Evolutionary conservation across 305 asterid species (phyloP).

Genomic region (Salvia sclarea): DNA sequence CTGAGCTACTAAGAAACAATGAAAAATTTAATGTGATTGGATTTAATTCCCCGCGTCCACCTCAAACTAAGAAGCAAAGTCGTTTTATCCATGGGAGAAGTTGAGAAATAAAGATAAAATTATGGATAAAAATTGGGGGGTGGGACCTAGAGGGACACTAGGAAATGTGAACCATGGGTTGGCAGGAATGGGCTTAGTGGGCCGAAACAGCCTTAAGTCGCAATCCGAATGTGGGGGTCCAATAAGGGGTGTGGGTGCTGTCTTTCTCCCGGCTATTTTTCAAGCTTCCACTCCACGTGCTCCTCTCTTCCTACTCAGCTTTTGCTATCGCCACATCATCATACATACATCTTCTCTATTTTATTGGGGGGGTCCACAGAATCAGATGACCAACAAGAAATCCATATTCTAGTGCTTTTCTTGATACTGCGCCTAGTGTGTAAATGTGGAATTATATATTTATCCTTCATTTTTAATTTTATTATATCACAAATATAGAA

Average conservation of each 20-base stretch:
- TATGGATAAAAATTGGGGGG: not conserved
- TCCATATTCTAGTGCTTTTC: not conserved
- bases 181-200: slow-evolving; percentile 55
- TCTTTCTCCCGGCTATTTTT: slow-evolving; percentile 34
- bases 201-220: slow-evolving; percentile 39
- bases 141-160: slow-evolving; percentile 27
- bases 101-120: not conserved
- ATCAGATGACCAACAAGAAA: slow-evolving; percentile 19
- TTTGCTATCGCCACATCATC: slow-evolving; percentile 42
- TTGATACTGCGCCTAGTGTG: not conserved
- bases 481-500: not conserved
- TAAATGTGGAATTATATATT: not conserved
- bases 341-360: not conserved
- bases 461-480: not conserved
- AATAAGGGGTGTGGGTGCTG: slow-evolving; percentile 39
- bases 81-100: not conserved
- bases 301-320: slow-evolving; percentile 38
- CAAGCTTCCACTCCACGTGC: slow-evolving; percentile 56
- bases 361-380: slow-evolving; percentile 35
- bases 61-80: not conserved
- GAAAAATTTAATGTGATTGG: not conserved
- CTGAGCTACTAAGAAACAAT: too few relatives aligned
- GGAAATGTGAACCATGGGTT: slow-evolving; percentile 42
- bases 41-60: not conserved
- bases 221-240: slow-evolving; percentile 44